Evolutionary conservation across 768 basidiomycete species (phyloP).

Genomic region (Gloeophyllum trabeum): DNA sequence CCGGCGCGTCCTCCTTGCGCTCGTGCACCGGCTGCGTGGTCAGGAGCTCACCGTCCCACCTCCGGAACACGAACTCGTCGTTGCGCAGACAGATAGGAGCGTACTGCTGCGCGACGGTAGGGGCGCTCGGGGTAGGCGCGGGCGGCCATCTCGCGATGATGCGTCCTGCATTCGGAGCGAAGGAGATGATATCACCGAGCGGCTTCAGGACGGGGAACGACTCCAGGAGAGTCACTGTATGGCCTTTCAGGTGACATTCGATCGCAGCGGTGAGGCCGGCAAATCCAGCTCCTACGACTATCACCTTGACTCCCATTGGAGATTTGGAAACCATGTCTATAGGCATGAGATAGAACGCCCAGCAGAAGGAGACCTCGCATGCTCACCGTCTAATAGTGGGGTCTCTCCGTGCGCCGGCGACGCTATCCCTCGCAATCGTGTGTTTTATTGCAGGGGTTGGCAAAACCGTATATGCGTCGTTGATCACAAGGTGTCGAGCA

Average conservation of each 20-base stretch:
- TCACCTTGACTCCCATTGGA: constrained; percentile 6
- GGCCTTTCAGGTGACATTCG: constrained; percentile 8
- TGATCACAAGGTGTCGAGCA: too few species aligned
- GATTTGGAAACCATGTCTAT: too few species aligned
- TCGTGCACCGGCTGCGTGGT: constrained; percentile 10
- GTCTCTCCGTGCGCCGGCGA: too few species aligned
- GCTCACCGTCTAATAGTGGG: too few species aligned
- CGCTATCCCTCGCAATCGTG: too few species aligned
- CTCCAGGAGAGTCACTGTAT: constrained; percentile 11
- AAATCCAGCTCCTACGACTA: constrained; percentile 14
- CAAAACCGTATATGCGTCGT: too few species aligned
- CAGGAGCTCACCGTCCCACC: constrained; percentile 12
- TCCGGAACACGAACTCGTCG: constrained; percentile 8
- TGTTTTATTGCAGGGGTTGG: too few species aligned
- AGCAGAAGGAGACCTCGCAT: too few species aligned
- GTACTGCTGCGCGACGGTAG: constrained; percentile 4
- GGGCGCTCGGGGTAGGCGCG: constrained; percentile 3
- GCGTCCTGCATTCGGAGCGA: constrained; percentile 13
- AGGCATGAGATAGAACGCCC: too few species aligned
- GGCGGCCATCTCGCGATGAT: constrained; percentile 4
- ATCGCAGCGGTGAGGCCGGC: constrained; percentile 12
- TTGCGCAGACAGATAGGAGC: constrained; percentile 9
- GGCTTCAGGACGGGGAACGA: constrained; percentile 7
- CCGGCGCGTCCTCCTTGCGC: constrained; percentile 9
- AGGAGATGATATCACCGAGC: constrained; percentile 10